Evolutionary conservation across 2,329 filamentous ascomycete genomes (phyloP), one percentile per base, ranked within the genome.

Genomic region (Colletotrichum incanum): DNA sequence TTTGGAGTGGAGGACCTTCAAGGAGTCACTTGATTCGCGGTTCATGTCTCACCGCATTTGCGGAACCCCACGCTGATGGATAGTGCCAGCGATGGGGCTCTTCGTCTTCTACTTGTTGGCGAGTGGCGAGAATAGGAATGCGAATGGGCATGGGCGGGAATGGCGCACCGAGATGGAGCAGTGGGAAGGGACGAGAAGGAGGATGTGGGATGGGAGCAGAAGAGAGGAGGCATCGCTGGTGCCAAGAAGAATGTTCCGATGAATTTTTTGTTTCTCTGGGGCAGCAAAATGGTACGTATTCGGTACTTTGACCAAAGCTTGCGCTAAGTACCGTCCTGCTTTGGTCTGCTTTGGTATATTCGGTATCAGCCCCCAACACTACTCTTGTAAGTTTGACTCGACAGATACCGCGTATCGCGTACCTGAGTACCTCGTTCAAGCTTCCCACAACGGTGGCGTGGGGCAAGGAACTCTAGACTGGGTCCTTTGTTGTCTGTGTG

Each of bases 11-110:
- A 65, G 63, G 63, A 65, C 41, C 26, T 34, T 23, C 3, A 34
- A 56, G 28, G 50, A 28, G 52, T 26, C 62, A 55, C 39, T 65
- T 47, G 62, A 37, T 65, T 54, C 50, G 50, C 62, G 20, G 50
- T 55, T 58, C 43, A 28, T 39, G 31, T 66, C 63, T 59, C 52
- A 49, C 54, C 63, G 52, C 63, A 58, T 39, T 26, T 66, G 63
- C 41, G 63, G 54, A 66, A 66, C 52, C 54, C 63, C 62, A 65
- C 50, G n/a, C 63, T 66, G 43, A 31, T 12, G 49, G 23, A 50
- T 23, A 50, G 49, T 28, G 28, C 52, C 16, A 34, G 28, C 18
- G 8, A 55, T 6, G 52, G 45, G 34, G 64, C 64, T 58, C 43
- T 37, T 23, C 55, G 16, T 66, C 23, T 52, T 31, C 39, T 58